Conservation (phyloP, 345 rosid genomes). For the Pistacia atlantica region DNA sequence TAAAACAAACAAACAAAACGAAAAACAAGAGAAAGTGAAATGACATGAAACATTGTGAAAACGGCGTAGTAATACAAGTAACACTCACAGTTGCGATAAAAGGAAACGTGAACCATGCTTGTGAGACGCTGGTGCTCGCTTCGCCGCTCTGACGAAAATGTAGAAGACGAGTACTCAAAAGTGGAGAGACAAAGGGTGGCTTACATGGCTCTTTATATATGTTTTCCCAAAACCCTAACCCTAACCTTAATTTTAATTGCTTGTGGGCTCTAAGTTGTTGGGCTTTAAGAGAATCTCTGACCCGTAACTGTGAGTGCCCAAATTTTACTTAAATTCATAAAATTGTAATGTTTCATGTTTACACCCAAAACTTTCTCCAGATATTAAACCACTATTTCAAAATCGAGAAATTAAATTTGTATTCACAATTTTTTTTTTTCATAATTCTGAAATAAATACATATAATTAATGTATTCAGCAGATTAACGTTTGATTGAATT, state of each 20-base stretch:
- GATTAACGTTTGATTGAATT: no score
- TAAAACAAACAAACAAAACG: not conserved
- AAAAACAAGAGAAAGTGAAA: not conserved
- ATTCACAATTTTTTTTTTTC: no score
- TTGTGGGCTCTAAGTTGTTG: no score
- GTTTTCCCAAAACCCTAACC: slow-evolving; percentile 20
- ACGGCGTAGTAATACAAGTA: no score
- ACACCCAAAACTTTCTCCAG: no score
- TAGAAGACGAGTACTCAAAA: not conserved
- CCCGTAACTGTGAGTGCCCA: not conserved
- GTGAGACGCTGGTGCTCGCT: not conserved
- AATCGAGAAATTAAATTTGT: no score
- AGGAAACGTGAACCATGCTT: slow-evolving; percentile 23
- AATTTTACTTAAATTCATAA: no score
- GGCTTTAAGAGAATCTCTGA: not conserved
- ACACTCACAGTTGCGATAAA: slow-evolving; percentile 21
- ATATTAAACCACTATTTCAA: no score
- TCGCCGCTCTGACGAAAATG: not conserved
- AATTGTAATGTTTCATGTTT: no score
- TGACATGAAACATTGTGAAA: not conserved
- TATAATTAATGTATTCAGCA: no score
- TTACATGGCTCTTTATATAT: no score
- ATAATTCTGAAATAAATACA: no score
- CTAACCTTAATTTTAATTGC: not conserved
- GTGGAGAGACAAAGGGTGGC: not conserved